These are phyloP conservation scores for Fraxinus greggii DNA, from an alignment of 305 asterid species.

Conservation along the genomic window DNA sequence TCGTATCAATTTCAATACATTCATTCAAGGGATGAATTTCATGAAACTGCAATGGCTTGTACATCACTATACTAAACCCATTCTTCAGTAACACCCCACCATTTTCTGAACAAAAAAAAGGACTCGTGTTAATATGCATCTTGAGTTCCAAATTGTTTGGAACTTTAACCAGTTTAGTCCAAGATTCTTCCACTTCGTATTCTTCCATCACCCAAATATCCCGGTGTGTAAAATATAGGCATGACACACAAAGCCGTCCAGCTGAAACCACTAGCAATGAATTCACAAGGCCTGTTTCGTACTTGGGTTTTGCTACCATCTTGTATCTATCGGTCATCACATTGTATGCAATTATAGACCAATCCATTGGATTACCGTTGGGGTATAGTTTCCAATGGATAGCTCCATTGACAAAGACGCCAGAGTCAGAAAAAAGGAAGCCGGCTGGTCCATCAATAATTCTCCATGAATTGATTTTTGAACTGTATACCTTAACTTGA, in stretches of 20 bases:
- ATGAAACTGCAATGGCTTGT: not conserved
- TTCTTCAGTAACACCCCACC: conserved; percentile 8
- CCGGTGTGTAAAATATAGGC: conserved; percentile 6
- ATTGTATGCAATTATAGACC: conserved; percentile 27
- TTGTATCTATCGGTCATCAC: conserved; percentile 20
- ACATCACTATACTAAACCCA: conserved; percentile 13
- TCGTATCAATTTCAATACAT: conserved; percentile 6
- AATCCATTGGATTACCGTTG: conserved; percentile 4
- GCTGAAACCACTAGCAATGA: conserved; percentile 17
- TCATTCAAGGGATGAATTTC: not conserved
- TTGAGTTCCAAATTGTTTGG: not conserved
- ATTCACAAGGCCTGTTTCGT: not conserved
- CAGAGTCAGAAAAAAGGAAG: conserved; percentile 11
- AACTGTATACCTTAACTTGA: conserved; percentile 22
- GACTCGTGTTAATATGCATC: not conserved
- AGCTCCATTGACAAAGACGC: conserved; percentile 20
- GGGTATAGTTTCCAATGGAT: conserved; percentile 25
- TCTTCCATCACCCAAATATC: conserved; percentile 30
- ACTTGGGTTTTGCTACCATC: not conserved
- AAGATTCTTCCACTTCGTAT: conserved; percentile 15
- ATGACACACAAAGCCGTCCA: conserved; percentile 22
- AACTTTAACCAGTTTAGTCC: conserved; percentile 10
- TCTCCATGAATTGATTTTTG: conserved; percentile 26
- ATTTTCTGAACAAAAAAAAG: conserved; percentile 18
- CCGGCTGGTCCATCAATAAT: conserved; percentile 15